phyloP scores from a whole-genome alignment of 225 moss, liverwort and hornwort genomes.

The Asterella californica region DNA sequence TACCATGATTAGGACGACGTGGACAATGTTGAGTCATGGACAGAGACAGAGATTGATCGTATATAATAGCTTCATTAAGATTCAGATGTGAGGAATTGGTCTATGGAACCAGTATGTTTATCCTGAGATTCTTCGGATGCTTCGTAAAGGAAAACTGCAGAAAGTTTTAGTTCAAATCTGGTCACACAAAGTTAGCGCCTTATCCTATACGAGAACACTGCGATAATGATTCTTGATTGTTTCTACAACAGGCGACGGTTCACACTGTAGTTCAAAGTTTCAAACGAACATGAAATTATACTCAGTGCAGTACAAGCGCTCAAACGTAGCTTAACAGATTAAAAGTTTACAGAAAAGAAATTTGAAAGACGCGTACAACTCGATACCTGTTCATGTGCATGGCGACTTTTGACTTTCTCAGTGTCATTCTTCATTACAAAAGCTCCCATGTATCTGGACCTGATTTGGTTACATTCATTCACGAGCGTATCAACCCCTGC shows the following conservation, averaged over 20 bases:
- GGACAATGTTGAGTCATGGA: not conserved
- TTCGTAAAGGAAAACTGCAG: too few species aligned
- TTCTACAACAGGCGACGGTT: too few species aligned
- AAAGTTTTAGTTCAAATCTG: too few species aligned
- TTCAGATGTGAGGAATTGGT: not conserved
- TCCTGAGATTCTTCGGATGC: too few species aligned
- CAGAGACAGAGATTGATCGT: not conserved
- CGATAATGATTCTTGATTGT: too few species aligned
- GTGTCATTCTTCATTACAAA: conserved; percentile 63
- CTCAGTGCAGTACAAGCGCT: too few species aligned
- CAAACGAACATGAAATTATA: too few species aligned
- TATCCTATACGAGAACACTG: too few species aligned
- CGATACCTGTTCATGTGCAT: conserved; percentile 62
- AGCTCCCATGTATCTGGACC: conserved; percentile 67
- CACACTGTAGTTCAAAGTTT: too few species aligned
- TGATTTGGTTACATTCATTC: conserved; percentile 76
- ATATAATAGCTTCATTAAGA: not conserved
- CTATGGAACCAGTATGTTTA: too few species aligned
- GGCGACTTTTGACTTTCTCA: conserved; percentile 54
- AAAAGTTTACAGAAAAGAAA: not conserved
- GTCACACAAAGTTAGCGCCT: too few species aligned
- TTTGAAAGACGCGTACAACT: not conserved
- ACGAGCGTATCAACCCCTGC: conserved; percentile 67
- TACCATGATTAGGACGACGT: not conserved
- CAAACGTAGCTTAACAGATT: not conserved